Evolutionary conservation across 228 moss, liverwort and hornwort genomes (phyloP).

Genomic region (Sphagnum magellanicum): DNA sequence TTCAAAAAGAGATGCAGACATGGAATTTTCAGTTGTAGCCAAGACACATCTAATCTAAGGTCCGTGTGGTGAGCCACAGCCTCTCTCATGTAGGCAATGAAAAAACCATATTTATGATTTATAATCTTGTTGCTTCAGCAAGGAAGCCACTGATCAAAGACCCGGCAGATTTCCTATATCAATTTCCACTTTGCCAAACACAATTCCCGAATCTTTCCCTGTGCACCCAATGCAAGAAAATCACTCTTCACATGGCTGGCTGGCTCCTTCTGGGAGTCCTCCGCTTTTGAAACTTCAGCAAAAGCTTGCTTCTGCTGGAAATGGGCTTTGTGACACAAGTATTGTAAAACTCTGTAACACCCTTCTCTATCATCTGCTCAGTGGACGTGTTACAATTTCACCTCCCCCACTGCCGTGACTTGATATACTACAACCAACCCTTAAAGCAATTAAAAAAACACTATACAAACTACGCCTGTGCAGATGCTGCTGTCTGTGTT

Average conservation of each 20-base stretch:
- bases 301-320: no score
- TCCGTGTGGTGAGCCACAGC: no score
- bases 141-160: not conserved
- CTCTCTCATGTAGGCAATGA: no score
- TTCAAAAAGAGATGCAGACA: no score
- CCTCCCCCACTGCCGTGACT: no score
- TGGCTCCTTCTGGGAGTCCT: not conserved
- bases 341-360: not conserved
- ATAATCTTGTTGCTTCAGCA: no score
- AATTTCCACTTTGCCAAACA: constrained; percentile 13
- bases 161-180: constrained; percentile 13
- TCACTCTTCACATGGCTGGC: not conserved
- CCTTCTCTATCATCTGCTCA: constrained; percentile 2
- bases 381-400: not conserved
- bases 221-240: not conserved
- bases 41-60: no score
- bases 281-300: not conserved
- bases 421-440: no score
- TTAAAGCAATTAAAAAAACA: no score
- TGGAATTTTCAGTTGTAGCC: no score
- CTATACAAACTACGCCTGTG: constrained; percentile 27
- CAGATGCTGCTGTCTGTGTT: constrained; percentile 37
- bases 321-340: not conserved
- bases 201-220: not conserved
- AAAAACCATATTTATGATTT: no score